Base-by-base conservation (phyloP, 768 basidiomycete genomes). In the Boletus tylopilopsis region DNA sequence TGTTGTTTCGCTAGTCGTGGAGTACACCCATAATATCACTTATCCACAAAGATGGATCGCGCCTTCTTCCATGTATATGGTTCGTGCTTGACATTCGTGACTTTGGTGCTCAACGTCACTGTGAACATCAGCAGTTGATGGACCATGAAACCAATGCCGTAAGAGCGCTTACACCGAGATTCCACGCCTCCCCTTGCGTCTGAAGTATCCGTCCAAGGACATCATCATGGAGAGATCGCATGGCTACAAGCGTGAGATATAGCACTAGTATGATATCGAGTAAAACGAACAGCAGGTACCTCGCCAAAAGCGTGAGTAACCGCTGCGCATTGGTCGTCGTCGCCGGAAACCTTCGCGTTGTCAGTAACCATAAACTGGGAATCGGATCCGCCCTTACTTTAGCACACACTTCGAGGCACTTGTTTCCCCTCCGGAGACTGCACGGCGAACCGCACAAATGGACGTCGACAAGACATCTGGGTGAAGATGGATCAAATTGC, bases 31-130 rank as follows among this genome's bases (percentile, higher is more conserved):
- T 15, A 11, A 25, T n/a, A 48, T 49, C 30, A 61, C 66, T 24
- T 32, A 81, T 82, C 81, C 81, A 68, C 82, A 84, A 41, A 84
- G 73, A 68, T 84, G 82, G 19, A 73, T 42, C 0, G 68, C 68
- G 4, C 49, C 63, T 3, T 48, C 49, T 21, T 71, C 62, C 21
- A 40, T 84, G 82, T 12, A 84, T 67, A 64, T 84, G 82, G 46
- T 77, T 62, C 6, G 53, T 36, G 46, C 64, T 62, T 4, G 70
- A 53, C 82, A 84, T 19, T 64, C 59, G 63, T 84, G 82, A 5
- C 60, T 55, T 2, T 64, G 63, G 50, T 84, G 82, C 2, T 58
- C 58, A 25, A 73, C 54, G 27, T 80, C 72, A 54, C 82, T 84
- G 45, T 3, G 67, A 10, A 42, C 6, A 22, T 4, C 12, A 18